Percentiles rank a stretch among this genome's conserved stretches.
Evolutionary conservation across 495 filamentous ascomycete genomes (phyloP).

Genomic region (Cercophora newfieldiana): DNA sequence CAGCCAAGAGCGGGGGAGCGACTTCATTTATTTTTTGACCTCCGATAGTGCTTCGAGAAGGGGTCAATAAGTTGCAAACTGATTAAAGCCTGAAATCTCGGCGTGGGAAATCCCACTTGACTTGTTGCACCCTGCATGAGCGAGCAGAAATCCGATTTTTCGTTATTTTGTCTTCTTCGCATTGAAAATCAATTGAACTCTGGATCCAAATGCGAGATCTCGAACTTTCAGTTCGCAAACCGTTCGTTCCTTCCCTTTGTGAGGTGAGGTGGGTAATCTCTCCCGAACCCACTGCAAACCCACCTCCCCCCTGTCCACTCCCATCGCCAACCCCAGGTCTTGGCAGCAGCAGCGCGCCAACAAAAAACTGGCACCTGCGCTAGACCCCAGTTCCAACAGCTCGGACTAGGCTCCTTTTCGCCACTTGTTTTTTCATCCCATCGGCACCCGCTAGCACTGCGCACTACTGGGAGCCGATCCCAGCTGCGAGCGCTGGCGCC

Average conservation of each 20-base stretch:
- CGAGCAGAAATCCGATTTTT: not conserved
- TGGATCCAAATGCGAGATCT: too few relatives aligned
- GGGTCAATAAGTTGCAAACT: too few relatives aligned
- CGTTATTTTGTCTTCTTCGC: not conserved
- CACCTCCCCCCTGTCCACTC: not conserved
- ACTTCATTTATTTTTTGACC: not conserved
- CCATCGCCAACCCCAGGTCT: not conserved
- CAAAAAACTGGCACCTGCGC: not conserved
- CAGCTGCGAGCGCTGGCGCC: too few relatives aligned
- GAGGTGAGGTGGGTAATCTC: not conserved
- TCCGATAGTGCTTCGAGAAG: not conserved
- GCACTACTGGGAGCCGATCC: too few relatives aligned
- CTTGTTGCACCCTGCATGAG: too few relatives aligned
- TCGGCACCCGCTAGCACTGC: too few relatives aligned
- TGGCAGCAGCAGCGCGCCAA: not conserved
- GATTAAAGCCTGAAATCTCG: not conserved
- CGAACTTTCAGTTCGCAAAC: too few relatives aligned
- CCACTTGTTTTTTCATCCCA: too few relatives aligned
- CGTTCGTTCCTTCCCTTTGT: too few relatives aligned
- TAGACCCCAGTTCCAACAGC: not conserved
- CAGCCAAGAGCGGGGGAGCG: conserved; percentile 2
- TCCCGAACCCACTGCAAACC: not conserved
- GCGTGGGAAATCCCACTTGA: not conserved
- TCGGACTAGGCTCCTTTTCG: too few relatives aligned
- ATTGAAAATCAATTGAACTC: not conserved